Conservation (phyloP, 192 early-diverging fungal species). For the Dimargaris xerosporica region DNA sequence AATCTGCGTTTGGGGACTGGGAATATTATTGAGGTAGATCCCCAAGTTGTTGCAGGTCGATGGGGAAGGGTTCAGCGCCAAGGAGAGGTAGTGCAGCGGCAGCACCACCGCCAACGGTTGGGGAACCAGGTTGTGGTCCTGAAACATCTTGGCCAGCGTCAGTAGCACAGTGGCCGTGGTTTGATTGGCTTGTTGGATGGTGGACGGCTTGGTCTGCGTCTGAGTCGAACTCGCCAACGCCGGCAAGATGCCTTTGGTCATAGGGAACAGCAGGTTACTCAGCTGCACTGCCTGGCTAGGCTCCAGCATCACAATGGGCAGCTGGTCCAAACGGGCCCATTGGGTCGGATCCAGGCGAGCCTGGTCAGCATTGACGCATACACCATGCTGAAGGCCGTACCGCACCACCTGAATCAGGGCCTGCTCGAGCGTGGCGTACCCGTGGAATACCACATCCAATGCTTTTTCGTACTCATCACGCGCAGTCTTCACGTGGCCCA, state of each 20-base stretch:
- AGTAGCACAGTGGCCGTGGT: conserved; percentile 58
- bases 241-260: conserved; percentile 50
- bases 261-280: conserved; percentile 35
- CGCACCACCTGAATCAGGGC: conserved; percentile 28
- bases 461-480: conserved; percentile 70
- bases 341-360: conserved; percentile 16
- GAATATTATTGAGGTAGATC: conserved; percentile 56
- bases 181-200: conserved; percentile 36
- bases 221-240: conserved; percentile 26
- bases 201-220: conserved; percentile 11
- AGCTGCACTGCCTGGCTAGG: conserved; percentile 47
- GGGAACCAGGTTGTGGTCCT: conserved; percentile 47
- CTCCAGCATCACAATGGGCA: conserved; percentile 42
- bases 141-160: conserved; percentile 76
- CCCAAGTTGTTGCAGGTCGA: conserved; percentile 88
- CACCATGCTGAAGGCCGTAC: conserved; percentile 21
- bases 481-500: conserved; percentile 54
- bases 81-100: conserved; percentile 69
- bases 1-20: conserved; percentile 29
- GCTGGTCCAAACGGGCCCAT: conserved; percentile 14
- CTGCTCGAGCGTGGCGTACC: conserved; percentile 26
- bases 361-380: conserved; percentile 21
- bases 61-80: conserved; percentile 63
- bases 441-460: conserved; percentile 50
- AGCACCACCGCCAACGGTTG: conserved; percentile 50